These are phyloP conservation scores for Calocybe gambosa DNA, from an alignment of 1,284 basidiomycete genomes.

Conservation along the genomic window DNA sequence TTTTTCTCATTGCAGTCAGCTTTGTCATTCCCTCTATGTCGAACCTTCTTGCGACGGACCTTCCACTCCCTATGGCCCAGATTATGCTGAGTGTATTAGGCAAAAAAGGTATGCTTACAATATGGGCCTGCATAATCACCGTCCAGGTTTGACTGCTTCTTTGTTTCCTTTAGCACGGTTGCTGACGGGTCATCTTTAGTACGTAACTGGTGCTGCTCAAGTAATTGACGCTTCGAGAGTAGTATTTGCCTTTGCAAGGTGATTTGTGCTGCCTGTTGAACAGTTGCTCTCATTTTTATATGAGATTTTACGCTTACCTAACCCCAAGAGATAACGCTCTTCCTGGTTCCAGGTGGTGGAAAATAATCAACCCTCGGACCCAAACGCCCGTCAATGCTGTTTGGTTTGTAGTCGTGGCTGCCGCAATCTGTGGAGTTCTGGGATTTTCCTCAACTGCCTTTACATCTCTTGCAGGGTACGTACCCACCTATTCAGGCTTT, in stretches of 20 bases:
- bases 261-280: too few species aligned
- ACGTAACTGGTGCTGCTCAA: constrained; percentile 70
- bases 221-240: constrained; percentile 70
- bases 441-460: constrained; percentile 62
- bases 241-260: constrained; percentile 67
- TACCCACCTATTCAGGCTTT: too few species aligned
- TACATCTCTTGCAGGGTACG: constrained; percentile 60
- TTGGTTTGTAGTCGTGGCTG: constrained; percentile 60
- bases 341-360: constrained; percentile 66
- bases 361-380: constrained; percentile 48
- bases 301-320: not conserved
- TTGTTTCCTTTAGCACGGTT: not conserved
- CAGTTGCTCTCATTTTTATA: too few species aligned
- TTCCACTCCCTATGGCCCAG: constrained; percentile 69
- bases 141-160: constrained; percentile 44
- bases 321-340: constrained; percentile 55
- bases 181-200: constrained; percentile 30
- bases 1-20: constrained; percentile 56
- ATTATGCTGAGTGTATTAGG: constrained; percentile 61
- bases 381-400: constrained; percentile 69
- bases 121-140: constrained; percentile 67
- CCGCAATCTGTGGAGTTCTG: constrained; percentile 56
- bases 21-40: constrained; percentile 55
- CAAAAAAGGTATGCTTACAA: constrained; percentile 61
- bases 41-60: constrained; percentile 39